A percentile compares a stretch with the other conserved stretches of the same genome.
Conservation (phyloP, 2,329 filamentous ascomycete species). For the Triangularia setosa region DNA sequence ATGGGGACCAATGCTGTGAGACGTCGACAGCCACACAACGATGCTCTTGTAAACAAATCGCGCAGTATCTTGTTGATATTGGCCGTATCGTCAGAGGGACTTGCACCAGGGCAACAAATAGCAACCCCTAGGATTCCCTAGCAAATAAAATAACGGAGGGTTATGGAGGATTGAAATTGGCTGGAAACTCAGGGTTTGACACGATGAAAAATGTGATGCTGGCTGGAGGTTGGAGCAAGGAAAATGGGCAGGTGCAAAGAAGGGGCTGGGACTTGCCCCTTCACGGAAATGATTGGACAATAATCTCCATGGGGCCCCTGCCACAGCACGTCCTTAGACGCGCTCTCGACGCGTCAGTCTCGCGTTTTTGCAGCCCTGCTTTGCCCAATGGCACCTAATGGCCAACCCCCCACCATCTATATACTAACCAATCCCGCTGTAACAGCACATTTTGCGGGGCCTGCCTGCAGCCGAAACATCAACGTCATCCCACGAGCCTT, state of each 20-base stretch:
- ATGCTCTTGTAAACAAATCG: constrained; percentile 12
- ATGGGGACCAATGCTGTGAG: not conserved
- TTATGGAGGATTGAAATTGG: not conserved
- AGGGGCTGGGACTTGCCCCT: constrained; percentile 21
- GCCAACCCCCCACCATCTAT: constrained; percentile 1
- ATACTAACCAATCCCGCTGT: constrained; percentile 21
- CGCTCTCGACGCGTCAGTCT: constrained; percentile 19
- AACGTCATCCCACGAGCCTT: constrained; percentile 21
- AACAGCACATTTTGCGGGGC: constrained; percentile 16
- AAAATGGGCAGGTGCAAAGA: constrained; percentile 20
- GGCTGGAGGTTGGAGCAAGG: constrained; percentile 16
- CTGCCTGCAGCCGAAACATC: constrained; percentile 17
- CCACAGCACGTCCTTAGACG: constrained; percentile 13
- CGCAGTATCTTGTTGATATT: constrained; percentile 7
- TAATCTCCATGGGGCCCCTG: not conserved
- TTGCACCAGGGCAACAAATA: constrained; percentile 16
- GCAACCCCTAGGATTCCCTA: constrained; percentile 12
- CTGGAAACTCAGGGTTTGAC: not conserved
- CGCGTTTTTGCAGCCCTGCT: not conserved
- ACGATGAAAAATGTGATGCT: constrained; percentile 7
- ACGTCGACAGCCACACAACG: not conserved
- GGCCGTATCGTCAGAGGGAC: not conserved
- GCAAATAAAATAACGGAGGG: not conserved
- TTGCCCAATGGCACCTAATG: not conserved
- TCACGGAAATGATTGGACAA: not conserved